A percentile compares a stretch with the other conserved stretches of the same genome.
phyloP scores from a whole-genome alignment of 306 rosid genomes.

The Pyrus pyrifolia region DNA sequence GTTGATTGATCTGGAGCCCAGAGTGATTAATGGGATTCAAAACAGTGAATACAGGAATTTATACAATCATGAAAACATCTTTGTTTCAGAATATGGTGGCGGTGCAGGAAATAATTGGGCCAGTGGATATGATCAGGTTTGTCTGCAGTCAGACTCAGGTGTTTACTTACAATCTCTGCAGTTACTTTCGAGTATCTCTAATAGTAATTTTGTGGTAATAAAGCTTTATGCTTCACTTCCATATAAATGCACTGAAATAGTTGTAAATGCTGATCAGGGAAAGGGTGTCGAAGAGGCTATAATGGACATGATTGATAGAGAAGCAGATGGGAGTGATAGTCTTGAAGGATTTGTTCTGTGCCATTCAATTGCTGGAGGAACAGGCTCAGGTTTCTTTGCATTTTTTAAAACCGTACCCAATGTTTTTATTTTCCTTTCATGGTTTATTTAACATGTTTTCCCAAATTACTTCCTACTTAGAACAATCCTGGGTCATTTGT shows the following conservation, averaged over 20 bases:
- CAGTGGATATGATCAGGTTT: constrained; percentile 95
- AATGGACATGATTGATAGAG: constrained; percentile 99
- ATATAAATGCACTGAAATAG: not conserved
- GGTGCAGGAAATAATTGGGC: constrained; percentile 99
- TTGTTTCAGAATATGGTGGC: constrained; percentile 91
- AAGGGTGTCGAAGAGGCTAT: constrained; percentile 96
- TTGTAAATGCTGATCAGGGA: constrained; percentile 55
- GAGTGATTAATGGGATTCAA: constrained; percentile 94
- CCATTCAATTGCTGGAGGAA: constrained; percentile 98
- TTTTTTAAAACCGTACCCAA: not conserved
- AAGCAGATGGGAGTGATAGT: constrained; percentile 99
- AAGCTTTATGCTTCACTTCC: not conserved
- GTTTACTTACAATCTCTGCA: not conserved
- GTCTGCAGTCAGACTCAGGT: constrained; percentile 2
- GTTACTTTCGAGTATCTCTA: not conserved
- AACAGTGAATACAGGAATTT: constrained; percentile 90
- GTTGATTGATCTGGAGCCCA: constrained; percentile 89
- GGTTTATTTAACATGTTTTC: not conserved
- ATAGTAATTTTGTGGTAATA: not conserved
- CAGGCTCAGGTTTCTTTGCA: constrained; percentile 79
- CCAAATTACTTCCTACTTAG: not conserved
- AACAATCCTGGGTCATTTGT: not conserved
- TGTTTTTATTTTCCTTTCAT: not conserved
- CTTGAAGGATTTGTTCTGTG: constrained; percentile 99
- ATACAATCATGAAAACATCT: constrained; percentile 89